Evolutionary conservation across 1,284 basidiomycete species (phyloP).

Genomic region (Nidula niveotomentosa): DNA sequence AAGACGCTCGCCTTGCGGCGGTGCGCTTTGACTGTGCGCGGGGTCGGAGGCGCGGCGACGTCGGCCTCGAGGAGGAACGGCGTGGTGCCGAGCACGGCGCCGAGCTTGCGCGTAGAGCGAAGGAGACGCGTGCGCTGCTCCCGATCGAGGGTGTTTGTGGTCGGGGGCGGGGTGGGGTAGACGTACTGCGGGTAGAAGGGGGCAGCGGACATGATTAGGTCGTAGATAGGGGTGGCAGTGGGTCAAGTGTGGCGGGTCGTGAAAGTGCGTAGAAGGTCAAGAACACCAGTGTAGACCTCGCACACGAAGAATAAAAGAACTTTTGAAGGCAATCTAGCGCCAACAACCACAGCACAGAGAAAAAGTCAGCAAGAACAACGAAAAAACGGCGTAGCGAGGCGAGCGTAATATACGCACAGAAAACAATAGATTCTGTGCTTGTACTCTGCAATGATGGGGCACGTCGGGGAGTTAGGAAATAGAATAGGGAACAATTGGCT

Average conservation of each 20-base stretch:
- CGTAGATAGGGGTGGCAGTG: too few relatives aligned
- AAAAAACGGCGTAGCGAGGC: not conserved
- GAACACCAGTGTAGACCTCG: not conserved
- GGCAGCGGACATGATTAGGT: too few relatives aligned
- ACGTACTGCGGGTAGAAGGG: not conserved
- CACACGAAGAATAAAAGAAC: not conserved
- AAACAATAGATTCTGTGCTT: not conserved
- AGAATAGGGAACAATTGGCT: too few relatives aligned
- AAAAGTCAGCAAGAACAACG: not conserved
- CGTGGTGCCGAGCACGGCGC: slow-evolving; percentile 53
- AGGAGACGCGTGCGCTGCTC: slow-evolving; percentile 53
- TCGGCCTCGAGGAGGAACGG: slow-evolving; percentile 46
- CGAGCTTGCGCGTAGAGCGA: slow-evolving; percentile 60
- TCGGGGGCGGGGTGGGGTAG: slow-evolving; percentile 28
- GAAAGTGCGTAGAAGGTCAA: not conserved
- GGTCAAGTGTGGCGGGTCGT: not conserved
- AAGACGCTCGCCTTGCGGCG: slow-evolving; percentile 21
- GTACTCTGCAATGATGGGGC: not conserved
- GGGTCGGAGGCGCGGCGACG: slow-evolving; percentile 1
- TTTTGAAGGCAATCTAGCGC: not conserved
- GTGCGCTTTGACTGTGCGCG: not conserved
- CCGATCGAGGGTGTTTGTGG: slow-evolving; percentile 46
- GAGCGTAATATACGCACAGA: not conserved
- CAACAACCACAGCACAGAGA: not conserved
- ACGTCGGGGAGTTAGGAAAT: too few relatives aligned